phyloP scores from a whole-genome alignment of 352 stramenopile species.

The Phytophthora europaea region DNA sequence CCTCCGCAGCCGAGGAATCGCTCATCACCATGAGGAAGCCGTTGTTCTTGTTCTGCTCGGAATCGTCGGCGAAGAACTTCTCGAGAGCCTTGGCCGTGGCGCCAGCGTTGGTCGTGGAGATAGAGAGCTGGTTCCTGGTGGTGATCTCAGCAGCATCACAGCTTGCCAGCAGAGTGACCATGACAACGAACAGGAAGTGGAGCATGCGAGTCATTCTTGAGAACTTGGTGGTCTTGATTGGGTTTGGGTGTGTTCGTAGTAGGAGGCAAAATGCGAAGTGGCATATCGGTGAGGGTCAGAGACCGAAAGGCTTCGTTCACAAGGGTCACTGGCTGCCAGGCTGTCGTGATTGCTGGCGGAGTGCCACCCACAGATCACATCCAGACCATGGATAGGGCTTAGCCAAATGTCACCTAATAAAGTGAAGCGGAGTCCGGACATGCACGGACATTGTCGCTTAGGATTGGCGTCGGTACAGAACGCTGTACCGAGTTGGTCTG shows the following conservation, averaged over 20 bases:
- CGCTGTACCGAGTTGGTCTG: no score
- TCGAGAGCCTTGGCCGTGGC: conserved; percentile 21
- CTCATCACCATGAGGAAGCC: conserved; percentile 26
- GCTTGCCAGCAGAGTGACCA: conserved; percentile 14
- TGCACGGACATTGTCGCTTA: neutral
- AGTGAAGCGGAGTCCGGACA: conserved; percentile 13
- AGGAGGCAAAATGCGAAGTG: conserved; percentile 24
- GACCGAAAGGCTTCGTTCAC: neutral
- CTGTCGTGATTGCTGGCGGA: neutral
- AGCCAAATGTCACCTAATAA: conserved; percentile 6
- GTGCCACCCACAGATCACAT: neutral
- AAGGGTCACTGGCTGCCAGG: conserved; percentile 1
- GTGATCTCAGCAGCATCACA: conserved; percentile 4
- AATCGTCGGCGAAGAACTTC: conserved; percentile 22
- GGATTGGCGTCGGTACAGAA: neutral
- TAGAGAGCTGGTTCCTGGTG: conserved; percentile 22
- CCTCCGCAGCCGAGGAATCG: neutral
- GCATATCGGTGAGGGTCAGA: conserved; percentile 1
- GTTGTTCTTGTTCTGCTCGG: conserved; percentile 14
- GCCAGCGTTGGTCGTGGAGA: conserved; percentile 16
- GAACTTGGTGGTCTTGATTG: neutral
- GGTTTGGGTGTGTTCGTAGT: neutral
- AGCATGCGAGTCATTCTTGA: conserved; percentile 20
- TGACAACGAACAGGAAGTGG: conserved; percentile 12
- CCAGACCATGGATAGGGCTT: neutral